These are phyloP conservation scores for Effrenium voratum DNA, from an alignment of 73 alveolate species.

Conservation along the genomic window DNA sequence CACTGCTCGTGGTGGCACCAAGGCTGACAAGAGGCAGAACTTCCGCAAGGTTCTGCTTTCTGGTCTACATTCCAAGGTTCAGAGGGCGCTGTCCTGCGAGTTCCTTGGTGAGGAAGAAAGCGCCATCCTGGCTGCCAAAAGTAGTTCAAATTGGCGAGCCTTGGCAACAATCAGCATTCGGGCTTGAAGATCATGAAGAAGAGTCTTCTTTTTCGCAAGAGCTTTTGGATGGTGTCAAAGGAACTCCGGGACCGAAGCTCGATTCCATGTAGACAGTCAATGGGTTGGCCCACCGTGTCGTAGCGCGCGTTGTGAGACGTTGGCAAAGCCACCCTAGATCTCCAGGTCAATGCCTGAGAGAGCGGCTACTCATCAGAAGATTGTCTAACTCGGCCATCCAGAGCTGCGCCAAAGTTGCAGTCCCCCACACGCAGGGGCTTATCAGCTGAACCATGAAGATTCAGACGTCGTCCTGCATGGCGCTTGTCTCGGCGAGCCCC, in stretches of 20 bases:
- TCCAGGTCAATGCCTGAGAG: too few species aligned
- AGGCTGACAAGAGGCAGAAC: too few species aligned
- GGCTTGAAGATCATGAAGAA: too few species aligned
- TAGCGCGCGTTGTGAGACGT: too few species aligned
- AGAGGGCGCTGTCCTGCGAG: not conserved
- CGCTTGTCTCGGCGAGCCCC: too few species aligned
- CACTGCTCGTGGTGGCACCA: too few species aligned
- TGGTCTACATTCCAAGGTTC: not conserved
- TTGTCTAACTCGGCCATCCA: not conserved
- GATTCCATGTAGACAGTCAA: not conserved
- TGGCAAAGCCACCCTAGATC: slow-evolving; percentile 23
- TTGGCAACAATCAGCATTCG: too few species aligned
- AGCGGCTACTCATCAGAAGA: not conserved
- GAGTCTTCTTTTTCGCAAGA: too few species aligned
- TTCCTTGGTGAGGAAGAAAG: too few species aligned
- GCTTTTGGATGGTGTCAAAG: not conserved
- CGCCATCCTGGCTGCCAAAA: too few species aligned
- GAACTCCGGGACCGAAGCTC: not conserved
- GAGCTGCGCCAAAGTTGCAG: not conserved
- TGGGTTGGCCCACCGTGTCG: slow-evolving; percentile 1
- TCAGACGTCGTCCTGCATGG: too few species aligned
- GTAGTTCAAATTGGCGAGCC: too few species aligned
- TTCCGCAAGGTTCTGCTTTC: not conserved
- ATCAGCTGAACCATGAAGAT: not conserved
- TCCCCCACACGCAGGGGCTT: not conserved